Percentiles rank a stretch among this genome's conserved stretches.
These are phyloP conservation scores for Leccinum subgranulosum DNA, from an alignment of 768 basidiomycete species.

Conservation along the genomic window DNA sequence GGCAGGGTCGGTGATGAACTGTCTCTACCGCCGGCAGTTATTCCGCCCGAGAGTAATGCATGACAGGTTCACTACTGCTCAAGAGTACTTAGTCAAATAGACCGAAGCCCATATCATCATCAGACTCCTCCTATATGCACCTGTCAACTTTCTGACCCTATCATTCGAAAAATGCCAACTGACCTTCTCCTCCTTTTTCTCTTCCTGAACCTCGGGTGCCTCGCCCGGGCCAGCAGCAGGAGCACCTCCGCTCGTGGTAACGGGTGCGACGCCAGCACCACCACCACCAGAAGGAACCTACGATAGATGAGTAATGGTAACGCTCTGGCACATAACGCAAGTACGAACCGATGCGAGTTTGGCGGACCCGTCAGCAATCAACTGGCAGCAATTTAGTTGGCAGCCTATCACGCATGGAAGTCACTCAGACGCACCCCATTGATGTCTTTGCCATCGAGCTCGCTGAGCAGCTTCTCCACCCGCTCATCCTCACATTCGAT, in stretches of 20 bases:
- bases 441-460: conserved; percentile 89
- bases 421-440: conserved; percentile 54
- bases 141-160: conserved; percentile 1
- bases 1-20: conserved; percentile 11
- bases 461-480: conserved; percentile 78
- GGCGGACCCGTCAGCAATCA: conserved; percentile 89
- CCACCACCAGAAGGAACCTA: conserved; percentile 92
- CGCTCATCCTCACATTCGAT: conserved; percentile 85
- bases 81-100: conserved; percentile 78
- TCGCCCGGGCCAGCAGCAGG: conserved; percentile 51
- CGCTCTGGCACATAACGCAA: conserved; percentile 1
- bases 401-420: not conserved
- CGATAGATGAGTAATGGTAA: conserved; percentile 3
- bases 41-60: not conserved
- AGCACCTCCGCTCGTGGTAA: conserved; percentile 47
- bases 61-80: not conserved
- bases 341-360: conserved; percentile 89
- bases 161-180: conserved; percentile 19
- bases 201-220: conserved; percentile 73
- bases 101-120: conserved; percentile 99
- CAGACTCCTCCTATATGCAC: conserved; percentile 73
- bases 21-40: conserved; percentile 17
- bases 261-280: conserved; percentile 54
- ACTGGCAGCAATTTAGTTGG: conserved; percentile 36
- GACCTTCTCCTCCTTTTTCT: conserved; percentile 90